Conservation (phyloP, 1,139 yeast genomes). For the Zygosaccharomyces pseudobailii region DNA sequence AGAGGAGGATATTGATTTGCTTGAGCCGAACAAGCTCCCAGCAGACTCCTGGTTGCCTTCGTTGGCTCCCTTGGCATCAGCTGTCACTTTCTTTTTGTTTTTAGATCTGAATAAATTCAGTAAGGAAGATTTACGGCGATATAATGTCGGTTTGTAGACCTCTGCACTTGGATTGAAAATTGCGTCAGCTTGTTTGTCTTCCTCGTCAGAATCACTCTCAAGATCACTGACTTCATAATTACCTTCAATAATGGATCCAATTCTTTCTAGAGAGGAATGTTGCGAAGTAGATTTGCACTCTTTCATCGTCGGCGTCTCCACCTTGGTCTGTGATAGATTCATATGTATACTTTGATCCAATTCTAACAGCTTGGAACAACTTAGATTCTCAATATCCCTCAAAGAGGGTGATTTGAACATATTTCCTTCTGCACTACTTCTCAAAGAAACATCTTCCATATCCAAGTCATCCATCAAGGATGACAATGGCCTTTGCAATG, state of each 20-base stretch:
- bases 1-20: constrained; percentile 2
- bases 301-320: constrained; percentile 11
- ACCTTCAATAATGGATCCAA: constrained; percentile 8
- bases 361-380: constrained; percentile 24
- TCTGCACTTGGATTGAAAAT: constrained; percentile 20
- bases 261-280: constrained; percentile 13
- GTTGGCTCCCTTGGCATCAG: constrained; percentile 11
- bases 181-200: neutral
- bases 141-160: constrained; percentile 21
- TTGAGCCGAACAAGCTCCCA: constrained; percentile 1
- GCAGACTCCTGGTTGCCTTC: neutral
- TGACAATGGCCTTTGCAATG: constrained; percentile 12
- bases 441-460: neutral
- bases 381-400: constrained; percentile 22
- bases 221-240: constrained; percentile 16
- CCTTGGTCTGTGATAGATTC: constrained; percentile 16
- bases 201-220: constrained; percentile 18
- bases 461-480: constrained; percentile 8
- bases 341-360: constrained; percentile 23
- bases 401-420: constrained; percentile 16
- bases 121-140: constrained; percentile 21
- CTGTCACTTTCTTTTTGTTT: constrained; percentile 15
- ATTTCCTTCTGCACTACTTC: neutral
- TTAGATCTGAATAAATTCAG: constrained; percentile 23
- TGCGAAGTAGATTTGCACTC: constrained; percentile 17